Evolutionary conservation across 2,329 filamentous ascomycete species (phyloP), one percentile per base, ranked within the genome.

Genomic region (Pseudohalonectria lignicola): DNA sequence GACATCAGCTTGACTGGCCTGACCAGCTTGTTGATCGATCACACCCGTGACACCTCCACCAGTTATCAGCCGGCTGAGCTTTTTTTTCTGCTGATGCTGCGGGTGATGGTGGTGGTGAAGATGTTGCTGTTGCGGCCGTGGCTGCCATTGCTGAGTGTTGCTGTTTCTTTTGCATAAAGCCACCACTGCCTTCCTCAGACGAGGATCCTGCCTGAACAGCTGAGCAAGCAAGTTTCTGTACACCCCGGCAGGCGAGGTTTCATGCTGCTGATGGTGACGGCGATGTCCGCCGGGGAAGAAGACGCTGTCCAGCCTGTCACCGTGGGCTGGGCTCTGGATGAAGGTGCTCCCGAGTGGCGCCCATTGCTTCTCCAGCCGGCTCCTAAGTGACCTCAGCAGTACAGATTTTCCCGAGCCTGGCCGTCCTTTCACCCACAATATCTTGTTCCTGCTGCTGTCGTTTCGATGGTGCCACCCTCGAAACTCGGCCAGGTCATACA

Each of bases 351-450:
- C 50, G 3, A 47, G 39, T 1, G 49, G 46, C 0, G 41, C 42
- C 53, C 53, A 57, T 29, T 54, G 49, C 32, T 45, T 41, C 34
- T 53, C 45, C 10, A 56, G 40, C 9, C 47, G 43, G 18, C 36
- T 39, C 7, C 47, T 45, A 3, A 57, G 49, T 7, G 53, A 55
- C 13, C 45, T 42, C 2, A 56, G 42, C 1, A 57, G 46, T 4
- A 53, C 43, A 1, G 53, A 49, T 37, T 56, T 55, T 3, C 54
- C 55, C n/a, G 50, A 55, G 1, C 53, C 53, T 0, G 54, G 45
- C n/a, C 43, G 41, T 2, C 53, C 54, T 17, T 49, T 49, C 29
- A 58, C 47, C 55, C 54, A 57, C 2, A 56, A 48, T 18, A 57
- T 36, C 31, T 50, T 52, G 39, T 53, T 46, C 29, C 49, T 47